Conservation (phyloP, 108 stramenopile species). For the Pseudonitzschia multistriata region DNA sequence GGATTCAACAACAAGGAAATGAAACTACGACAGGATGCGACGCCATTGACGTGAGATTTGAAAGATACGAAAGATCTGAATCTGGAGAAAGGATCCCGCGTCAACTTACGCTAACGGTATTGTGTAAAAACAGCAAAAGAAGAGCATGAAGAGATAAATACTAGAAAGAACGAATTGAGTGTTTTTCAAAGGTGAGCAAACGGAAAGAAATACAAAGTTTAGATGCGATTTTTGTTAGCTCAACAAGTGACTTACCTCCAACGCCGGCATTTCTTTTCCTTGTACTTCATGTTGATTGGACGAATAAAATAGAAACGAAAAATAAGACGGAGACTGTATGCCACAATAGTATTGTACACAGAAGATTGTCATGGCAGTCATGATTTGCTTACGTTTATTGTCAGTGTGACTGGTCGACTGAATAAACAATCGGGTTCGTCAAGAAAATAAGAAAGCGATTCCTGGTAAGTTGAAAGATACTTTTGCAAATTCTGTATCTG, state of each 20-base stretch:
- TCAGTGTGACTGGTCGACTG: conserved; percentile 21
- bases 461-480: too few species aligned
- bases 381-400: conserved; percentile 4
- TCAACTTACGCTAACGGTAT: conserved; percentile 52
- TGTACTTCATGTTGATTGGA: conserved; percentile 73
- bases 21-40: too few species aligned
- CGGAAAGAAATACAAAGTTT: background rate
- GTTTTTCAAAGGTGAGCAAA: background rate
- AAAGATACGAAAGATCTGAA: background rate
- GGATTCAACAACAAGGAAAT: conserved; percentile 25
- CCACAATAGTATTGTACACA: background rate
- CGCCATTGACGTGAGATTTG: too few species aligned
- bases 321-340: background rate
- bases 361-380: too few species aligned
- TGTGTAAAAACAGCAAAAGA: conserved; percentile 73
- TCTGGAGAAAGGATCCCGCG: background rate
- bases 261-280: conserved; percentile 60
- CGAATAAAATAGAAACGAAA: background rate
- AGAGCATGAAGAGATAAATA: conserved; percentile 28
- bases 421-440: background rate
- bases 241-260: conserved; percentile 17
- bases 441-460: background rate
- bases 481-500: too few species aligned
- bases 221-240: too few species aligned
- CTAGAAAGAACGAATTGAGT: background rate